These are phyloP conservation scores for Colletotrichum aenigma DNA, from an alignment of 2,329 filamentous ascomycete species.

Conservation along the genomic window DNA sequence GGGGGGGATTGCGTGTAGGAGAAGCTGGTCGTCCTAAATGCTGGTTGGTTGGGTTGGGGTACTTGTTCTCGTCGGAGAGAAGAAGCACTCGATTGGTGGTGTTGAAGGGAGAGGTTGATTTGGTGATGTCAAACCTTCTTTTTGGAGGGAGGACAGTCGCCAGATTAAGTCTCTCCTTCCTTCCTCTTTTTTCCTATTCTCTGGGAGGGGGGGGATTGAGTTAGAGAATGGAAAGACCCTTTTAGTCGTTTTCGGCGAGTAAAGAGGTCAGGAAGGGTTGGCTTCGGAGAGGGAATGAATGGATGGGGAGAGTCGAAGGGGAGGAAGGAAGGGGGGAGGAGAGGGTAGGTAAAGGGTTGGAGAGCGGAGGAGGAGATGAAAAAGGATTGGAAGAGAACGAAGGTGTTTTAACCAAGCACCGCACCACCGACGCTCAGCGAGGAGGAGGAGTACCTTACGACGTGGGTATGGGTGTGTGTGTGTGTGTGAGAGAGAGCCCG, in stretches of 20 bases:
- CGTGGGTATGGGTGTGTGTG: background rate
- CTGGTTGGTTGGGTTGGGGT: background rate
- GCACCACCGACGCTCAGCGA: background rate
- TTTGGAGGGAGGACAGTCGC: constrained; percentile 27
- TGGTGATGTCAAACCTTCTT: background rate
- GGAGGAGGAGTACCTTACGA: background rate
- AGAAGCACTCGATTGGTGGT: background rate
- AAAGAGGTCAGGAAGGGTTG: constrained; percentile 50
- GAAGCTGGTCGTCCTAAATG: background rate
- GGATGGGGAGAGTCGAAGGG: constrained; percentile 44
- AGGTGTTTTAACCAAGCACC: constrained; percentile 45
- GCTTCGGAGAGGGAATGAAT: constrained; percentile 60
- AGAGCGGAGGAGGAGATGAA: constrained; percentile 58
- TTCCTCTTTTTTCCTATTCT: constrained; percentile 24
- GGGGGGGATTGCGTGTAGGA: background rate
- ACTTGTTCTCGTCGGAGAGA: background rate
- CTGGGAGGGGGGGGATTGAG: background rate
- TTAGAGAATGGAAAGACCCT: constrained; percentile 23
- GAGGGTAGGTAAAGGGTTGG: constrained; percentile 51
- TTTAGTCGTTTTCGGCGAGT: constrained; percentile 25
- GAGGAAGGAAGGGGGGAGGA: constrained; percentile 40
- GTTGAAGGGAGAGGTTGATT: background rate
- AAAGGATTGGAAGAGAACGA: constrained; percentile 57
- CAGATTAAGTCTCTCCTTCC: constrained; percentile 21
- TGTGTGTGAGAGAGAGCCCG: background rate